Evolutionary conservation across 1,284 basidiomycete species (phyloP).

Genomic region (Ustilago shanxiensis): DNA sequence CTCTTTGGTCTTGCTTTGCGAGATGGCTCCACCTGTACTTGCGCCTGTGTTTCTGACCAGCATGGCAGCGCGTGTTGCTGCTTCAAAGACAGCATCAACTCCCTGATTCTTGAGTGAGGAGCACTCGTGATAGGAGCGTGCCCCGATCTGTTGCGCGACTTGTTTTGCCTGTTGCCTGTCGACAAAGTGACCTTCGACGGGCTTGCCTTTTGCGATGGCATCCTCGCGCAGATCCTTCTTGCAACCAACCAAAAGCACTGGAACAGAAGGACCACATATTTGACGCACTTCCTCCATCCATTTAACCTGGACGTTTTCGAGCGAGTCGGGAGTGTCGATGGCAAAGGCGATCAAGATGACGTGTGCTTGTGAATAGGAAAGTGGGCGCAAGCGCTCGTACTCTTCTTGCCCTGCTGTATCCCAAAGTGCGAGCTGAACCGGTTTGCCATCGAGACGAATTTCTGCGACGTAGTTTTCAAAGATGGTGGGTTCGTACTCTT

Average conservation of each 20-base stretch:
- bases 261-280: slow-evolving; percentile 74
- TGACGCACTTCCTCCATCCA: slow-evolving; percentile 78
- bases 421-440: slow-evolving; percentile 94
- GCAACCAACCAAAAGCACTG: slow-evolving; percentile 86
- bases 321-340: slow-evolving; percentile 94
- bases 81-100: slow-evolving; percentile 65
- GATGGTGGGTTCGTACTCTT: slow-evolving; percentile 83
- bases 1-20: slow-evolving; percentile 53
- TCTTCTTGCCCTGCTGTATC: slow-evolving; percentile 97
- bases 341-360: slow-evolving; percentile 97
- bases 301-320: slow-evolving; percentile 95
- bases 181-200: slow-evolving; percentile 67
- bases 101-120: slow-evolving; percentile 65
- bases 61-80: slow-evolving; percentile 65
- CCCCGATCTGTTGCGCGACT: slow-evolving; percentile 74
- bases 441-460: slow-evolving; percentile 95
- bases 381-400: slow-evolving; percentile 91
- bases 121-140: slow-evolving; percentile 68
- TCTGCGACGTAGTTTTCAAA: slow-evolving; percentile 99
- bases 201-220: slow-evolving; percentile 69
- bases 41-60: slow-evolving; percentile 53
- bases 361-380: slow-evolving; percentile 98
- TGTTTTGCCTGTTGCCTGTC: slow-evolving; percentile 71
- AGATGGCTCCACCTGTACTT: slow-evolving; percentile 45
- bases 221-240: slow-evolving; percentile 82